Percentiles rank a stretch among this genome's conserved stretches.
Conservation (phyloP, 768 basidiomycete species). For the Boletus edulis region DNA sequence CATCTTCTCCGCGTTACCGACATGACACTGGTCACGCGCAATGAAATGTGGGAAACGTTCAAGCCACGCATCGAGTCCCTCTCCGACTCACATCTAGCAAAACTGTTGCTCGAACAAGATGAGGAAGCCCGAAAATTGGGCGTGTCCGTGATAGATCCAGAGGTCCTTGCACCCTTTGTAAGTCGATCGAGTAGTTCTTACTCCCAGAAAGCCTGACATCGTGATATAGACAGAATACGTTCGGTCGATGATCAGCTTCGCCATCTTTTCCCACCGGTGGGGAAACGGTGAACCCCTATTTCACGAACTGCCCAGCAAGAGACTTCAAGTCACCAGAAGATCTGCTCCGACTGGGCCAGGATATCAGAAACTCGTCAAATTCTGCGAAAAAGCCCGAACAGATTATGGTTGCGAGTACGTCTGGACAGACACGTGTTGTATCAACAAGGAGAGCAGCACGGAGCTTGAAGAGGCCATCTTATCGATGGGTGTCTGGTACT, state of each 20-base stretch:
- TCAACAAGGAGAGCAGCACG: constrained; percentile 25
- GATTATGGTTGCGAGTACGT: constrained; percentile 27
- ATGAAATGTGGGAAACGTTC: constrained; percentile 19
- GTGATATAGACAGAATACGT: constrained; percentile 15
- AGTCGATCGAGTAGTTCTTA: neutral
- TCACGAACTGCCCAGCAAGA: constrained; percentile 21
- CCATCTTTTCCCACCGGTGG: constrained; percentile 29
- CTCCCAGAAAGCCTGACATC: constrained; percentile 1
- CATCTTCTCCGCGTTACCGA: constrained; percentile 22
- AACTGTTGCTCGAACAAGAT: constrained; percentile 23
- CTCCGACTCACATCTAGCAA: constrained; percentile 23
- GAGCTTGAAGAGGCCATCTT: constrained; percentile 29
- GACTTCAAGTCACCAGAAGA: constrained; percentile 9
- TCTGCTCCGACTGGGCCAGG: constrained; percentile 17
- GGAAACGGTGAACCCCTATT: constrained; percentile 21
- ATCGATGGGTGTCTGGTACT: constrained; percentile 25
- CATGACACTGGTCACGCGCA: constrained; percentile 21
- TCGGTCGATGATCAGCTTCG: constrained; percentile 20
- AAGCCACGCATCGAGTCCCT: constrained; percentile 18
- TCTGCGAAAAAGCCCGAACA: constrained; percentile 24
- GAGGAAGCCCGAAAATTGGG: constrained; percentile 22
- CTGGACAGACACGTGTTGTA: constrained; percentile 29
- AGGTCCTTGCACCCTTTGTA: constrained; percentile 21
- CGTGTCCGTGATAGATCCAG: constrained; percentile 19
- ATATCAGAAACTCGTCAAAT: constrained; percentile 25